Evolutionary conservation across 805 yeast species (phyloP).

Genomic region (Pichia nakasei): DNA sequence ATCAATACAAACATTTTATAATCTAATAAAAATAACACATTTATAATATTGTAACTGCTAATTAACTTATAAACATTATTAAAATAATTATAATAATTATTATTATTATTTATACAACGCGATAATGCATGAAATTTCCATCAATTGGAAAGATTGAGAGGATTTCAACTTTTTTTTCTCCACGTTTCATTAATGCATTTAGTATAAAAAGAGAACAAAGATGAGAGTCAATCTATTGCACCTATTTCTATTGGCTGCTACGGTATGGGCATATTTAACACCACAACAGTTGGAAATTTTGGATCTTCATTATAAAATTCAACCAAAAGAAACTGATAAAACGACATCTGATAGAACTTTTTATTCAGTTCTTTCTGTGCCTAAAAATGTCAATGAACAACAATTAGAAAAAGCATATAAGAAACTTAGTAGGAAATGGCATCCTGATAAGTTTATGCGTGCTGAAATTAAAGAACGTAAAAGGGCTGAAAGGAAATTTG

Average conservation of each 20-base stretch:
- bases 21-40: neutral
- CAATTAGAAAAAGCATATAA: slow-evolving; percentile 62
- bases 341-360: slow-evolving; percentile 6
- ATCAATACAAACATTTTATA: neutral
- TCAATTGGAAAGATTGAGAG: no score
- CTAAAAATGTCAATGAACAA: slow-evolving; percentile 35
- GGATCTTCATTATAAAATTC: slow-evolving; percentile 11
- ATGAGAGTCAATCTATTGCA: neutral
- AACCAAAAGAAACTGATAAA: slow-evolving; percentile 4
- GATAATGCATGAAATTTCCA: no score
- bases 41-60: no score
- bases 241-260: neutral
- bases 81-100: no score
- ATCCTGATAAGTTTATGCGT: slow-evolving; percentile 73
- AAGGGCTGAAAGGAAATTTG: slow-evolving; percentile 59
- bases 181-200: no score
- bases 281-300: slow-evolving; percentile 10
- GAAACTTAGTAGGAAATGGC: slow-evolving; percentile 60
- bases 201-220: no score
- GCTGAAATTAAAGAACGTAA: slow-evolving; percentile 34
- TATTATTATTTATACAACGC: no score
- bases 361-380: slow-evolving; percentile 10
- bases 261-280: slow-evolving; percentile 10
- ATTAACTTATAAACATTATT: no score
- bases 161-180: no score